Evolutionary conservation across 805 yeast species (phyloP).

Genomic region (Myxozyma neglecta): DNA sequence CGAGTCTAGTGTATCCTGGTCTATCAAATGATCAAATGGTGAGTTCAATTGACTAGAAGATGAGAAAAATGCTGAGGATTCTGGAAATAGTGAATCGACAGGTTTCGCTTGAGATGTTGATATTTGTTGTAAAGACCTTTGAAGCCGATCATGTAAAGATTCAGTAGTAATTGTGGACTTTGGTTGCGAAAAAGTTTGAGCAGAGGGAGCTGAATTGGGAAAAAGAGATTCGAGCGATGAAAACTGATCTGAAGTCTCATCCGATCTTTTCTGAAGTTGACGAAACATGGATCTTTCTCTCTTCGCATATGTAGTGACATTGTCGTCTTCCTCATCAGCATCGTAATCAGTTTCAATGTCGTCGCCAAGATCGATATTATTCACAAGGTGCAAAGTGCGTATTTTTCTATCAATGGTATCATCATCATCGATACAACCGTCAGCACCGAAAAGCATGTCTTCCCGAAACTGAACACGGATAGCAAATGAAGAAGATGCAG

Average conservation of each 20-base stretch:
- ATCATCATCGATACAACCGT: conserved; percentile 17
- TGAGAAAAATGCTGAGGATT: not conserved
- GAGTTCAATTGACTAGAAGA: too few relatives aligned
- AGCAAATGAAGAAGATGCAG: not conserved
- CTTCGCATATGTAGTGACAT: not conserved
- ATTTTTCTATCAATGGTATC: conserved; percentile 3
- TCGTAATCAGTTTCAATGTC: conserved; percentile 11
- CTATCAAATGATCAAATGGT: not conserved
- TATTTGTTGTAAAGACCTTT: not conserved
- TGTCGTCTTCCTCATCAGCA: conserved; percentile 9
- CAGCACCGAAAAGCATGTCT: conserved; percentile 12
- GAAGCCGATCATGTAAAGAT: not conserved
- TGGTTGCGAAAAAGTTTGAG: not conserved
- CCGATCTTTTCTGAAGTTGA: not conserved
- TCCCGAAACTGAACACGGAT: conserved; percentile 16
- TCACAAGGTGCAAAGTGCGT: not conserved
- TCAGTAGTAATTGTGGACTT: not conserved
- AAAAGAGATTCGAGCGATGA: conserved; percentile 5
- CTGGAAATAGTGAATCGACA: conserved; percentile 5
- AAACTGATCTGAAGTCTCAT: not conserved
- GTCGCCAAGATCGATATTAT: too few relatives aligned
- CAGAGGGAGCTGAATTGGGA: not conserved
- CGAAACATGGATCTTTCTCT: not conserved
- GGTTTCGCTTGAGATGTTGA: not conserved
- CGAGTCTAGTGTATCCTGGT: not conserved